A percentile compares a stretch with the other conserved stretches of the same genome.
phyloP scores from a whole-genome alignment of 2,329 filamentous ascomycete species.

The Phaeomoniella chlamydospora region DNA sequence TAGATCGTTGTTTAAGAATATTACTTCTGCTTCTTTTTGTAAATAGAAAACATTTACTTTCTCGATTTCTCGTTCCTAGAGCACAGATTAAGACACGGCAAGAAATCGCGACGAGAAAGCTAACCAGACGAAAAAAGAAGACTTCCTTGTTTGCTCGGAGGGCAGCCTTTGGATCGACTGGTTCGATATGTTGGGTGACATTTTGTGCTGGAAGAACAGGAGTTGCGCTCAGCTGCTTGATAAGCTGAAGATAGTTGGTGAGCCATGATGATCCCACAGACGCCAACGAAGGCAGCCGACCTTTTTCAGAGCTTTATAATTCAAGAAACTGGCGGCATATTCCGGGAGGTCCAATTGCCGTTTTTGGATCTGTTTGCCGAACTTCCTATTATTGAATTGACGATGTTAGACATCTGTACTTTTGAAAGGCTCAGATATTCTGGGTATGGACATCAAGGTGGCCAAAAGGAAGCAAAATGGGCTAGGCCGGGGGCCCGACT shows the following conservation, averaged over 20 bases:
- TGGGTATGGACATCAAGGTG: no score
- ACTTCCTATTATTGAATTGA: constrained; percentile 63
- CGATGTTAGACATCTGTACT: no score
- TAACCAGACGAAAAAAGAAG: constrained; percentile 94
- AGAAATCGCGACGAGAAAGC: constrained; percentile 14
- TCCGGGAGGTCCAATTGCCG: constrained; percentile 97
- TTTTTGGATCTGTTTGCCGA: constrained; percentile 98
- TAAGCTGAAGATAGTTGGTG: constrained; percentile 50
- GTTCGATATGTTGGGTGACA: constrained; percentile 20
- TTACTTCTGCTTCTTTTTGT: constrained; percentile 93
- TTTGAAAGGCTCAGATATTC: no score
- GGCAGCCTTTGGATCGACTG: constrained; percentile 66
- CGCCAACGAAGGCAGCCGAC: constrained; percentile 33
- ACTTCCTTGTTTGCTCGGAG: constrained; percentile 95
- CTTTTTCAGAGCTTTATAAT: constrained; percentile 99
- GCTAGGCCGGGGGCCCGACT: no score
- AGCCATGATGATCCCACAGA: neutral
- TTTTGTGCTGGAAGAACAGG: constrained; percentile 63
- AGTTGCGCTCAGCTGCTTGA: constrained; percentile 92
- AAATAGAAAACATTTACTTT: constrained; percentile 98
- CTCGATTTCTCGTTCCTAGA: constrained; percentile 86
- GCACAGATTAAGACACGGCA: no score
- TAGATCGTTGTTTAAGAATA: no score
- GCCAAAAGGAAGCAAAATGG: no score
- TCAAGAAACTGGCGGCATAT: constrained; percentile 97